Evolutionary conservation across 768 basidiomycete species (phyloP).

Genomic region (Strobilomyces dryophilus): DNA sequence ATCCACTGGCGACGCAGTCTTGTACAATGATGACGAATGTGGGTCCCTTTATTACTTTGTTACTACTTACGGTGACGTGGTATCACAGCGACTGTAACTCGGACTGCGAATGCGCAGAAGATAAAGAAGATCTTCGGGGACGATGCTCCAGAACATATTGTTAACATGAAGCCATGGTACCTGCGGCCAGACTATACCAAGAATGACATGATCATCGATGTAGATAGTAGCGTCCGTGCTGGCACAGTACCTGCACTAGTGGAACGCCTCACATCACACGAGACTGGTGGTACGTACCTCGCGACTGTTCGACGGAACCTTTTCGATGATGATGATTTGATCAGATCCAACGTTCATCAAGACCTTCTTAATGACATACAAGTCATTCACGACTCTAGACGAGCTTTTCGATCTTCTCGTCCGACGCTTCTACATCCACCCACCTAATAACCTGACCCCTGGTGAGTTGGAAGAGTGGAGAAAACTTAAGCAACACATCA

Average conservation of each 20-base stretch:
- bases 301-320: background rate
- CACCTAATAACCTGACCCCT: slow-evolving; percentile 61
- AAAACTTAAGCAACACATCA: slow-evolving; percentile 79
- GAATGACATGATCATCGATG: slow-evolving; percentile 79
- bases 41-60: background rate
- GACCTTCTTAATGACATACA: slow-evolving; percentile 94
- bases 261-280: slow-evolving; percentile 88
- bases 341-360: slow-evolving; percentile 76
- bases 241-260: slow-evolving; percentile 85
- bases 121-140: slow-evolving; percentile 66
- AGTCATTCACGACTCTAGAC: slow-evolving; percentile 83
- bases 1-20: slow-evolving; percentile 17
- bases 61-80: background rate
- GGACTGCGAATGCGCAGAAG: slow-evolving; percentile 44
- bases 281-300: slow-evolving; percentile 65
- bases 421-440: slow-evolving; percentile 71
- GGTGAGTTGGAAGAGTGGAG: slow-evolving; percentile 75
- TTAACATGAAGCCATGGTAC: slow-evolving; percentile 71
- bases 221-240: slow-evolving; percentile 79
- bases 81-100: slow-evolving; percentile 19
- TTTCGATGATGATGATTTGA: slow-evolving; percentile 2
- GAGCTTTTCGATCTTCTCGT: slow-evolving; percentile 81
- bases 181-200: slow-evolving; percentile 76
- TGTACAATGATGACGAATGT: slow-evolving; percentile 26
- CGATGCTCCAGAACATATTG: slow-evolving; percentile 44